Evolutionary conservation across 106 monocot species (phyloP), one percentile per base, ranked within the genome.

Genomic region (Phalaenopsis aphrodite): DNA sequence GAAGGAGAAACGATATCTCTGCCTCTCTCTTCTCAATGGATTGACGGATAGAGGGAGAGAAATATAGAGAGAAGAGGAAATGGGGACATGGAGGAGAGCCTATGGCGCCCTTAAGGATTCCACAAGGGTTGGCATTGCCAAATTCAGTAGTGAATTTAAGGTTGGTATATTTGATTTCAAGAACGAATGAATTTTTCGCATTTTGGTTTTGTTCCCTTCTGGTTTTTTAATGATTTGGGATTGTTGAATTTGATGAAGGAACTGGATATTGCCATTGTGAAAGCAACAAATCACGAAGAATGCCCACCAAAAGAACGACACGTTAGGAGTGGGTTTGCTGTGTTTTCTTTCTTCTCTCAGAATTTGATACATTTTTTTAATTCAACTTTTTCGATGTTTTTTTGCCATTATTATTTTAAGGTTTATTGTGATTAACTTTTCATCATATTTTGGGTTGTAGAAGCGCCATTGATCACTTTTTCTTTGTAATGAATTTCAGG

Each of bases 111-210:
- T 94, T 79, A 98, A 98, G 85, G 97, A 94, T 81, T 98, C 97
- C 85, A 98, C 94, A 67, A 90, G 80, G 87, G 94, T 98, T 87
- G 94, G 97, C 83, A 90, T 98, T 74, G 94, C 97, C 81, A 98
- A 94, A 90, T 90, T 98, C 88, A 98, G 92, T 57, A 98, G 97
- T 86, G 94, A 94, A 75, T 98, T 87, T 87, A 98, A 98, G 94
- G 97, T 94, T 72, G 8, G 52, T 52, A 52, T 12, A 12, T 10
- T 12, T 52, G 12, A 6, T 23, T 67, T 65, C 75, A 12, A 3
- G 4, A 61, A 74, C 52, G 19, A 15, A 16, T 75, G 8, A 65
- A 37, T 15, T 42, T 39, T 67, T 77, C 23, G 17, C 9, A 75
- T 73, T 30, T 73, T 73, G 24, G n/a, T 45, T 42, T 42, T 14